Evolutionary conservation across 2,329 filamentous ascomycete genomes (phyloP), one percentile per base, ranked within the genome.

Genomic region (Penicillium psychrosexuale): DNA sequence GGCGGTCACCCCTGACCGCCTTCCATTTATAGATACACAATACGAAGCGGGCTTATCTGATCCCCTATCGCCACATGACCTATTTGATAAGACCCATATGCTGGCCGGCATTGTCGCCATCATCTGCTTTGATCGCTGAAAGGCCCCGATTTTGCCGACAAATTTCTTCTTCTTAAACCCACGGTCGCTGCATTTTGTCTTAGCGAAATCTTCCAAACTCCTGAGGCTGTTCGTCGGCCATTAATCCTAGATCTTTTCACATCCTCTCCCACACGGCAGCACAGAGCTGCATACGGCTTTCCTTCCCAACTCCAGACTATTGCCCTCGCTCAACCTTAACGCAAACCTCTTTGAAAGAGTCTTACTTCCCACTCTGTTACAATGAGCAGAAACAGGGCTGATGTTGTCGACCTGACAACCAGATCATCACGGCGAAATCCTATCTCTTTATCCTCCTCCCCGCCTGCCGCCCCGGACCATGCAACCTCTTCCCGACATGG

Each of bases 401-500:
- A 42, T 13, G 22, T 53, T 28, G 51, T 53, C 13, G 51, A 53
- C 30, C 51, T 53, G 28, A 53, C 51, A 19, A 39, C 45, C n/a
- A 47, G 34, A 30, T 27, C 44, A 9, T 24, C 44, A 5, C 50
- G 28, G 5, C 50, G 19, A 27, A 52, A 22, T 7, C 36, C 45
- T 8, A 48, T 42, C 17, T 13, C 28, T n/a, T n/a, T 42, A 11
- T 22, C 46, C 36, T 52, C 46, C n/a, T 39, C 48, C 24, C 58
- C 58, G 4, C 38, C 30, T 17, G 19, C 30, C 19, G 22, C 38
- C 11, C 31, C 42, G 7, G 37, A 44, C 5, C 24, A 39, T 2
- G 44, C 51, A 9, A 12, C 54, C 5, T 54, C 45, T 8, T 31
- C 34, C 24, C 31, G 9, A 19, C 28, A n/a, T 27, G 27, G 3